phyloP scores from a whole-genome alignment of 805 yeast species.

The Nakazawaea peltata region DNA sequence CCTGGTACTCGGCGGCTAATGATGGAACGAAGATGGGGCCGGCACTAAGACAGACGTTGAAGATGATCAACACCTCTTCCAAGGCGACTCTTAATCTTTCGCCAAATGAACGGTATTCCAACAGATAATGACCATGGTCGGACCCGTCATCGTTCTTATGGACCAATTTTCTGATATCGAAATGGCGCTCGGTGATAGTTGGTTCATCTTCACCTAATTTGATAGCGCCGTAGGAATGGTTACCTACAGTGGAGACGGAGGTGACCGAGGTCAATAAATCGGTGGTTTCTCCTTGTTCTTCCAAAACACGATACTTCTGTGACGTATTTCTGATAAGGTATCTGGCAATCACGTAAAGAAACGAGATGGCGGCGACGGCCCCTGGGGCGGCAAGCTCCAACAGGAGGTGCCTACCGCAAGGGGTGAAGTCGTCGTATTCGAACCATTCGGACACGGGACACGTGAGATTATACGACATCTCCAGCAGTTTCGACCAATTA shows the following conservation, averaged over 20 bases:
- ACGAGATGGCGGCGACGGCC: constrained; percentile 6
- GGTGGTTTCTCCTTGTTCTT: constrained; percentile 9
- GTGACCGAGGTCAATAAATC: constrained; percentile 5
- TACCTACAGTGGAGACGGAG: neutral
- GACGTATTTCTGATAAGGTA: constrained; percentile 6
- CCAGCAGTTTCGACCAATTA: neutral
- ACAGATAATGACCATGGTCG: constrained; percentile 45
- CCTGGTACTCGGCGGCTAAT: constrained; percentile 26
- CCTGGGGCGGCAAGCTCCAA: constrained; percentile 22
- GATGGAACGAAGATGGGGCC: constrained; percentile 24
- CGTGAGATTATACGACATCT: neutral
- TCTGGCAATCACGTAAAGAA: constrained; percentile 4
- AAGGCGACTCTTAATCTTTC: constrained; percentile 48
- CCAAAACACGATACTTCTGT: neutral
- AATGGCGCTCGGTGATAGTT: constrained; percentile 48
- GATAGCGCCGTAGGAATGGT: constrained; percentile 12
- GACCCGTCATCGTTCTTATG: constrained; percentile 52
- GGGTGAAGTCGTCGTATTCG: constrained; percentile 38
- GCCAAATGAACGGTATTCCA: constrained; percentile 36
- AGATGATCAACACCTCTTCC: constrained; percentile 32
- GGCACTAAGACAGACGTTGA: constrained; percentile 28
- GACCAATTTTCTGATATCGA: constrained; percentile 49
- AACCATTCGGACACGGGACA: neutral
- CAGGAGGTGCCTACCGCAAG: constrained; percentile 30
- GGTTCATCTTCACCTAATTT: constrained; percentile 2